These are phyloP conservation scores for Periconia sp. DNA, from an alignment of 2,329 filamentous ascomycete genomes.

Conservation along the genomic window DNA sequence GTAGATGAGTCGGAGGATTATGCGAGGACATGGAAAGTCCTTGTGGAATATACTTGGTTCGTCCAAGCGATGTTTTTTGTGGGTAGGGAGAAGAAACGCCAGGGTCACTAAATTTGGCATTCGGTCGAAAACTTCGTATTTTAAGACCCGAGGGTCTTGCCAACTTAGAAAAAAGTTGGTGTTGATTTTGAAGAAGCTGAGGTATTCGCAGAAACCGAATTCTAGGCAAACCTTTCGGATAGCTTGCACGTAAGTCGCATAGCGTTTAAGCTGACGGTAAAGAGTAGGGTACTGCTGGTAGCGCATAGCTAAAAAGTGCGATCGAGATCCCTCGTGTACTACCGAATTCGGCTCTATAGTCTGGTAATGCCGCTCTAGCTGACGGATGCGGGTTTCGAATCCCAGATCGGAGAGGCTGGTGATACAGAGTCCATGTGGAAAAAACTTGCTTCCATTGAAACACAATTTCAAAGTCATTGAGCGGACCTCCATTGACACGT, in stretches of 20 bases:
- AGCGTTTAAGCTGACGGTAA: constrained; percentile 29
- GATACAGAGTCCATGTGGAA: constrained; percentile 16
- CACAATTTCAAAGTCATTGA: constrained; percentile 26
- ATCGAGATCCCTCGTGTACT: constrained; percentile 4
- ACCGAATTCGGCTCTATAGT: constrained; percentile 18
- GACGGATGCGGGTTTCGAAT: constrained; percentile 12
- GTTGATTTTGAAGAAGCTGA: constrained; percentile 38
- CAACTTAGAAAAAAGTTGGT: constrained; percentile 16
- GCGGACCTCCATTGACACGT: constrained; percentile 31
- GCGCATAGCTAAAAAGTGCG: constrained; percentile 6
- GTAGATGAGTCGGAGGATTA: constrained; percentile 30
- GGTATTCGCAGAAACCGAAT: constrained; percentile 22
- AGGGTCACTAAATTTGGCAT: constrained; percentile 30
- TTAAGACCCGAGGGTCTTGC: not conserved
- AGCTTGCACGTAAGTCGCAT: constrained; percentile 30
- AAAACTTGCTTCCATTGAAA: constrained; percentile 18
- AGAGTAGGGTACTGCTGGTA: constrained; percentile 26
- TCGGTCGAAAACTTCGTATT: constrained; percentile 25
- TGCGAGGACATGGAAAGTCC: constrained; percentile 25
- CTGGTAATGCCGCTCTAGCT: constrained; percentile 21
- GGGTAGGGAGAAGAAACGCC: constrained; percentile 26
- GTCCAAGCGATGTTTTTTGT: not conserved
- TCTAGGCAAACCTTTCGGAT: constrained; percentile 28
- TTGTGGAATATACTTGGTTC: constrained; percentile 26
- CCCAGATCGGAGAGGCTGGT: not conserved